Evolutionary conservation across 805 yeast species (phyloP).

Genomic region (Starmerella sirachaensis): DNA sequence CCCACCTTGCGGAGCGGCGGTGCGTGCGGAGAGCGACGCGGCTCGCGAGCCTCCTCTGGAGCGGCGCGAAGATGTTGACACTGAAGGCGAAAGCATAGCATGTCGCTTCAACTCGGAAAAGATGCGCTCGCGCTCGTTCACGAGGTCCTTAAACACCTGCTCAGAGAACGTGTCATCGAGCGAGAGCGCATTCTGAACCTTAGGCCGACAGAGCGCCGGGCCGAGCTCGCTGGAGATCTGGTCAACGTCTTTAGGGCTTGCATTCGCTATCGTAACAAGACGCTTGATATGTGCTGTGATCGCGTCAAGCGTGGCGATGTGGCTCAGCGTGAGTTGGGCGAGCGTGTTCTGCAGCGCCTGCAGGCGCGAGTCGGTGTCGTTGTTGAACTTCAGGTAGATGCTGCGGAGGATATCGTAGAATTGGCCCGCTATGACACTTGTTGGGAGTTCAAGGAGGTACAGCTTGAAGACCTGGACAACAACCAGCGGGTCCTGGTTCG

Average conservation of each 20-base stretch:
- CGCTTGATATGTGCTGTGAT: slow-evolving; percentile 64
- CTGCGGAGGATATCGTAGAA: slow-evolving; percentile 57
- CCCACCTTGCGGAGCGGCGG: slow-evolving; percentile 4
- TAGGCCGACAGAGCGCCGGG: slow-evolving; percentile 46
- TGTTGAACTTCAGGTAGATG: slow-evolving; percentile 44
- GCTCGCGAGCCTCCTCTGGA: slow-evolving; percentile 5
- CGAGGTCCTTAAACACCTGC: slow-evolving; percentile 49
- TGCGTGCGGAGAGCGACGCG: slow-evolving; percentile 7
- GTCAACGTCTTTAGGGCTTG: slow-evolving; percentile 25
- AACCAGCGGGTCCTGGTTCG: slow-evolving; percentile 37
- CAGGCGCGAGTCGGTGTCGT: slow-evolving; percentile 35
- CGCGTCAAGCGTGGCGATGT: slow-evolving; percentile 70
- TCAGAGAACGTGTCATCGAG: slow-evolving; percentile 48
- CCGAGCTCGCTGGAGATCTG: slow-evolving; percentile 56
- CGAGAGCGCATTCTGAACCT: slow-evolving; percentile 35
- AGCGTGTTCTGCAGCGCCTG: slow-evolving; percentile 55
- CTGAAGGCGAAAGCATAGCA: slow-evolving; percentile 12
- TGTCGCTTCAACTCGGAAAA: slow-evolving; percentile 47
- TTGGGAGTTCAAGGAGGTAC: slow-evolving; percentile 69
- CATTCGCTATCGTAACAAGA: slow-evolving; percentile 40
- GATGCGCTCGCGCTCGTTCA: slow-evolving; percentile 47
- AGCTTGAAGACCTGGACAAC: slow-evolving; percentile 54
- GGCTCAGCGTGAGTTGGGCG: slow-evolving; percentile 54
- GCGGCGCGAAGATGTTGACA: slow-evolving; percentile 7
- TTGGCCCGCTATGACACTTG: slow-evolving; percentile 53